A percentile compares a stretch with the other conserved stretches of the same genome.
Evolutionary conservation across 306 rosid species (phyloP).

Genomic region (Cucumis cinereus): DNA sequence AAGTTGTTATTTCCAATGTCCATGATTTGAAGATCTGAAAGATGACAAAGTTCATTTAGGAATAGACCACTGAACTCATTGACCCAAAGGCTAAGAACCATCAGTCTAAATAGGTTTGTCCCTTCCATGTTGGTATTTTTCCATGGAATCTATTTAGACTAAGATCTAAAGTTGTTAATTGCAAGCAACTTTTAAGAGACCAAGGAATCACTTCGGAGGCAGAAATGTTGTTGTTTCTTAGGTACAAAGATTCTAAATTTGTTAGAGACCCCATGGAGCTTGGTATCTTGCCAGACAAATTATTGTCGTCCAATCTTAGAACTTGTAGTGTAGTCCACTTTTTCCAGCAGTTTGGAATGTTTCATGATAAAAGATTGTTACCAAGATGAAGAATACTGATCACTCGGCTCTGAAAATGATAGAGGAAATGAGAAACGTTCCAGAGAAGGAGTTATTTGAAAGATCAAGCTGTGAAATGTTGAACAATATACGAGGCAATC

Average conservation of each 20-base stretch:
- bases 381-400: background rate
- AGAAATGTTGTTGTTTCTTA: constrained; percentile 11
- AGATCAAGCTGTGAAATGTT: background rate
- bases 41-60: constrained; percentile 5
- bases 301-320: constrained; percentile 9
- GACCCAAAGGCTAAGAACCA: constrained; percentile 9
- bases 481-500: background rate
- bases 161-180: background rate
- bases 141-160: constrained; percentile 6
- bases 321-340: background rate
- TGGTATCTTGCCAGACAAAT: constrained; percentile 16
- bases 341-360: constrained; percentile 11
- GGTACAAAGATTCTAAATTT: background rate
- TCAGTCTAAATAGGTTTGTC: background rate
- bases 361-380: constrained; percentile 1
- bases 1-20: background rate
- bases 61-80: background rate
- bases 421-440: background rate
- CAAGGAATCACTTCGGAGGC: constrained; percentile 12
- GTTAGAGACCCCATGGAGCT: constrained; percentile 11
- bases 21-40: constrained; percentile 7
- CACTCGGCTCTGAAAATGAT: background rate
- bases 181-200: background rate
- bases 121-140: constrained; percentile 14
- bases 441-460: background rate